Evolutionary conservation across 2,329 filamentous ascomycete species (phyloP), one percentile per base, ranked within the genome.

Genomic region (Aspergillus ruber): DNA sequence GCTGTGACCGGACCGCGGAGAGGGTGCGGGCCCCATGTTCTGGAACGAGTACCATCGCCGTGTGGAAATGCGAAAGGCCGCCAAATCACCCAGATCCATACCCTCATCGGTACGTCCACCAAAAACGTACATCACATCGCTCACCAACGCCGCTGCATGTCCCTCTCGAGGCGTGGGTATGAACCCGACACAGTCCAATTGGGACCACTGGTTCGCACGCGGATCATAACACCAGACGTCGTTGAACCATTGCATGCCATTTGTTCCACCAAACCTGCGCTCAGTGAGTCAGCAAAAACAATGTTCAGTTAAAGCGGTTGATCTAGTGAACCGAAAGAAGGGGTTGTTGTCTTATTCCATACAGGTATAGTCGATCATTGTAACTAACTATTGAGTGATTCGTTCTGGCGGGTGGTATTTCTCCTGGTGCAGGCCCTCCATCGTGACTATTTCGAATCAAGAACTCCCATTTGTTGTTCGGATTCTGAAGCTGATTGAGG

Each of bases 101-200:
- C 93, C 93, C 57, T 97, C 90, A 63, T 96, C 89, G 0, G 90
- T 96, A 50, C 93, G 86, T 40, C 93, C 93, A 57, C 94, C 94
- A 67, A 98, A 98, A 51, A 98, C 84, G 72, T 98, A 98, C 94
- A 98, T 98, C 50, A 96, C 93, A 65, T 98, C 93, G 65, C 93
- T 89, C 39, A 98, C 90, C 17, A 98, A 76, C 3, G 91, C 85
- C 12, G 93, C 89, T 10, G 94, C 90, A 67, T 98, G 93, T 3
- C 93, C 93, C 75, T 98, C 93, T 51, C 93, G 83, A 15, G 91
- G 85, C 1, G 90, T 85, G 1, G 94, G 93, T 50, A 98, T 97
- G 67, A 96, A 98, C 32, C 93, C 93, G 61, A 97, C 96, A 66
- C 93, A 98, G 62, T 97, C 91, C 47, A 95, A 78, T 64, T 94